Percentiles rank a stretch among this genome's conserved stretches.
Conservation (phyloP, 768 basidiomycete species). For the Lyophyllum semitale region DNA sequence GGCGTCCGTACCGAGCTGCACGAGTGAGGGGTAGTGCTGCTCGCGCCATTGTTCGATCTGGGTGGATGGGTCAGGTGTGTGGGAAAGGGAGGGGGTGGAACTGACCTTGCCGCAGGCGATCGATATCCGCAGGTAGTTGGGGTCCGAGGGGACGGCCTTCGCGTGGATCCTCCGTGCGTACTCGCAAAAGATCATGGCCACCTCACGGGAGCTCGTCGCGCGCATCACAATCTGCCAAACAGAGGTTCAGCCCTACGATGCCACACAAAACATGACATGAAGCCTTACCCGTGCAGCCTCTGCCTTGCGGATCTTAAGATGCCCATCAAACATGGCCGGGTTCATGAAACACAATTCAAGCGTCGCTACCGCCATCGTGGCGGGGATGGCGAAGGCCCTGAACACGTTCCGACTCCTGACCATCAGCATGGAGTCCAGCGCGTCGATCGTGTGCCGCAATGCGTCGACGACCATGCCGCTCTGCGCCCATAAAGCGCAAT, state of each 20-base stretch:
- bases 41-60: conserved; percentile 96
- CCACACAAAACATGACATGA: conserved; percentile 21
- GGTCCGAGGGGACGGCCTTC: conserved; percentile 79
- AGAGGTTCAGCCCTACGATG: no score
- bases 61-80: no score
- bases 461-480: conserved; percentile 91
- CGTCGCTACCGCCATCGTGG: conserved; percentile 94
- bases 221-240: conserved; percentile 88
- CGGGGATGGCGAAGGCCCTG: conserved; percentile 94
- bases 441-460: conserved; percentile 78
- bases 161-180: conserved; percentile 83
- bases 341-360: conserved; percentile 94
- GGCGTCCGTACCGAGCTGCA: conserved; percentile 39
- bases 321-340: conserved; percentile 76
- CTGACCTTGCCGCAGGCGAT: conserved; percentile 86
- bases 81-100: no score
- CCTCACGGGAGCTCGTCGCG: conserved; percentile 90
- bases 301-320: conserved; percentile 95
- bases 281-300: conserved; percentile 83
- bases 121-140: conserved; percentile 81
- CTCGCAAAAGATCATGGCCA: conserved; percentile 84
- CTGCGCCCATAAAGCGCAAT: conserved; percentile 78
- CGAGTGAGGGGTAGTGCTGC: conserved; percentile 91
- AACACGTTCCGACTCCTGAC: conserved; percentile 91
- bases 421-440: conserved; percentile 86